These are phyloP conservation scores for Penicillium brevicompactum DNA, from an alignment of 2,329 filamentous ascomycete species.

Conservation along the genomic window DNA sequence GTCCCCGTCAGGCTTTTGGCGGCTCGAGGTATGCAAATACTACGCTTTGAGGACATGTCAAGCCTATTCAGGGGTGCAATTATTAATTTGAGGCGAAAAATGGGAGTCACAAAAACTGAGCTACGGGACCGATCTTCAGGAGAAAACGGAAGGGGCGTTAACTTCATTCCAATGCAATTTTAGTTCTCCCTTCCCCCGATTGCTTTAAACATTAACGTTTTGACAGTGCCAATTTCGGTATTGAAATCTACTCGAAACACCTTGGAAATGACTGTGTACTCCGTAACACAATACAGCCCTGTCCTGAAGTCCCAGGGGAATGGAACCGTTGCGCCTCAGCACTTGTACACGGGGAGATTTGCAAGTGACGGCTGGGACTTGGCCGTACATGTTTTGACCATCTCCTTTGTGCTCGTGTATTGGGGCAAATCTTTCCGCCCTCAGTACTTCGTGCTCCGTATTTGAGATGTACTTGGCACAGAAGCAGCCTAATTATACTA, in stretches of 20 bases:
- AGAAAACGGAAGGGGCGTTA: slow-evolving; percentile 23
- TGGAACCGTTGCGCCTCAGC: slow-evolving; percentile 28
- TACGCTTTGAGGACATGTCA: neutral
- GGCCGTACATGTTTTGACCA: neutral
- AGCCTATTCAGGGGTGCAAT: slow-evolving; percentile 1
- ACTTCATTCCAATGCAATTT: slow-evolving; percentile 17
- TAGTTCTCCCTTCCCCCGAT: slow-evolving; percentile 2
- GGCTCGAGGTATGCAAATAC: neutral
- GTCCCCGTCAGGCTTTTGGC: neutral
- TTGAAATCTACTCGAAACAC: neutral
- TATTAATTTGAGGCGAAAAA: neutral
- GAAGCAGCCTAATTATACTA: neutral
- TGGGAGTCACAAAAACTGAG: neutral
- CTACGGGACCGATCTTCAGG: slow-evolving; percentile 29
- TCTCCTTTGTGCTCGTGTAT: neutral
- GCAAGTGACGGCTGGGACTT: neutral
- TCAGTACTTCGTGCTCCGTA: neutral
- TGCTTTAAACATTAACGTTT: neutral
- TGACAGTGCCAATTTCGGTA: neutral
- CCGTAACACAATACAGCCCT: neutral
- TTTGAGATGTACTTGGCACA: neutral
- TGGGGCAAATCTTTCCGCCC: too few species aligned
- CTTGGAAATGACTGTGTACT: neutral
- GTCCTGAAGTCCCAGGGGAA: slow-evolving; percentile 13
- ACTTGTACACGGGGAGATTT: neutral